Conservation (phyloP, 1,284 basidiomycete species). For the Phlebopus sp. region DNA sequence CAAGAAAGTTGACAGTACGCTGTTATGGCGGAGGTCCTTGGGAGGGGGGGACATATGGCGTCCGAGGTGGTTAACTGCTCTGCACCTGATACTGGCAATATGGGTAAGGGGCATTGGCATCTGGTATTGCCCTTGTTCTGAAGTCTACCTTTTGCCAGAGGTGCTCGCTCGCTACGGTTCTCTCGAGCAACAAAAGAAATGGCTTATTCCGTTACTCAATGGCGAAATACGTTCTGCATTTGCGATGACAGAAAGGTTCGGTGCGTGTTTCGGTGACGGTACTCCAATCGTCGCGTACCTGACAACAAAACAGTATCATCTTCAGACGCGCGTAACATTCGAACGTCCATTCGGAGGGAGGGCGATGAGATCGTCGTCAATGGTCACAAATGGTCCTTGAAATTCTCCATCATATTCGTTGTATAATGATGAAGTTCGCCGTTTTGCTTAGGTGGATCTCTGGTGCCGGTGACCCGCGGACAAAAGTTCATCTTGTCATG, state of each 20-base stretch:
- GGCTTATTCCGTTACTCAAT: constrained; percentile 85
- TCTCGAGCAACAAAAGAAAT: constrained; percentile 86
- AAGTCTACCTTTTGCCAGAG: constrained; percentile 52
- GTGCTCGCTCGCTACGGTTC: constrained; percentile 93
- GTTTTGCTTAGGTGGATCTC: constrained; percentile 80
- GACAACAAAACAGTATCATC: constrained; percentile 67
- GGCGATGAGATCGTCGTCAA: constrained; percentile 91
- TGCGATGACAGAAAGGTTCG: constrained; percentile 91
- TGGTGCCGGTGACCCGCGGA: constrained; percentile 93
- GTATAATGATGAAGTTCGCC: constrained; percentile 3
- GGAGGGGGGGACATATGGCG: constrained; percentile 78
- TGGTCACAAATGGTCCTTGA: constrained; percentile 88
- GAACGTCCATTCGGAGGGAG: constrained; percentile 82
- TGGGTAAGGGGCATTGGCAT: constrained; percentile 56
- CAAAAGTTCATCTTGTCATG: constrained; percentile 88
- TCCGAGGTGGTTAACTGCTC: constrained; percentile 89
- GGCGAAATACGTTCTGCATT: constrained; percentile 94
- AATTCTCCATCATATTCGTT: constrained; percentile 7
- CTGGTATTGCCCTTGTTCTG: constrained; percentile 3
- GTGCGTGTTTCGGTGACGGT: constrained; percentile 41
- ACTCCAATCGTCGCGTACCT: constrained; percentile 2
- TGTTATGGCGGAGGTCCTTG: constrained; percentile 94
- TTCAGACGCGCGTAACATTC: constrained; percentile 95
- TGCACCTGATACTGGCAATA: constrained; percentile 94
- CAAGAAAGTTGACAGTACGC: constrained; percentile 66